These are phyloP conservation scores for Amphirosellinia nigrospora DNA, from an alignment of 495 filamentous ascomycete species.

Conservation along the genomic window DNA sequence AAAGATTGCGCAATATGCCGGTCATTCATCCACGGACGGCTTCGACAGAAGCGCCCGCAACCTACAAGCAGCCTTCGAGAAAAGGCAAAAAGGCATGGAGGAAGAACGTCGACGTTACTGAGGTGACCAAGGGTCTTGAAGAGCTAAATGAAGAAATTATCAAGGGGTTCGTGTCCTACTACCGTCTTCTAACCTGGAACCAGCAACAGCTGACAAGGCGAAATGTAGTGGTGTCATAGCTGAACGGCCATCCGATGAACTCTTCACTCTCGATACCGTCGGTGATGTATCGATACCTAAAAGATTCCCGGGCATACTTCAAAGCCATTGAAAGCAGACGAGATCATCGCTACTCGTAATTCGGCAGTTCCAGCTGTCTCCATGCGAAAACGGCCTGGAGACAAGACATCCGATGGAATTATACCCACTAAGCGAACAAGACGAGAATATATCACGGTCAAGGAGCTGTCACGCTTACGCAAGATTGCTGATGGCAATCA, in stretches of 20 bases:
- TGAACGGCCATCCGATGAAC: constrained; percentile 75
- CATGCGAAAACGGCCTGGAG: constrained; percentile 71
- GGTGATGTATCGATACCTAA: constrained; percentile 68
- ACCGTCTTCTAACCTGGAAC: background rate
- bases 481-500: constrained; percentile 76
- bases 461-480: constrained; percentile 78
- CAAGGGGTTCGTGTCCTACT: constrained; percentile 67
- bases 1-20: constrained; percentile 35
- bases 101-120: constrained; percentile 93
- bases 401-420: constrained; percentile 66
- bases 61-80: constrained; percentile 81
- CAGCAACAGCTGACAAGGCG: constrained; percentile 31
- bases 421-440: constrained; percentile 74
- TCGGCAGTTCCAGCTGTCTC: constrained; percentile 80
- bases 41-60: constrained; percentile 51
- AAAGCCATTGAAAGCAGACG: constrained; percentile 83
- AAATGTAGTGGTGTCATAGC: constrained; percentile 74
- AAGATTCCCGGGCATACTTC: constrained; percentile 62
- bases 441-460: constrained; percentile 76
- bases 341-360: constrained; percentile 80
- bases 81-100: constrained; percentile 99
- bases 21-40: constrained; percentile 40
- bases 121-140: constrained; percentile 83
- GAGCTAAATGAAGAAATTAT: constrained; percentile 85
- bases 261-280: constrained; percentile 82